Percentiles rank a stretch among this genome's conserved stretches.
These are phyloP conservation scores for Cladophialophora chaetospira DNA, from an alignment of 2,329 filamentous ascomycete species.

Conservation along the genomic window DNA sequence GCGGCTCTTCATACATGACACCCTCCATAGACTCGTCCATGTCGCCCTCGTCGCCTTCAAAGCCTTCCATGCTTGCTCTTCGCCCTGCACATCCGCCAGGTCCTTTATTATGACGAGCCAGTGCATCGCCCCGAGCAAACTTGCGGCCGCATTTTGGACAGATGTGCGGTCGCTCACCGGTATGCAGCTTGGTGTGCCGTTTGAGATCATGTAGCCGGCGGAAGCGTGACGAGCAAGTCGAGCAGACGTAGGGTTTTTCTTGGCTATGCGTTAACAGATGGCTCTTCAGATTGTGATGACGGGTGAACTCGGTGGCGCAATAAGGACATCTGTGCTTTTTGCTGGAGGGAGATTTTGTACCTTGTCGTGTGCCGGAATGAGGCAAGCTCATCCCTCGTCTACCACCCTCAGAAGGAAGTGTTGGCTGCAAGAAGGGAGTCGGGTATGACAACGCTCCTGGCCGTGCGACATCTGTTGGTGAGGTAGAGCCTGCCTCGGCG, in stretches of 20 bases:
- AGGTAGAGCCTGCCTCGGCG: conserved; percentile 41
- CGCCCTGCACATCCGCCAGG: conserved; percentile 93
- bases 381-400: conserved; percentile 62
- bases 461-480: conserved; percentile 51
- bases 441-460: conserved; percentile 62
- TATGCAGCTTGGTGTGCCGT: conserved; percentile 93
- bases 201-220: conserved; percentile 92
- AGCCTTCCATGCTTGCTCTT: conserved; percentile 80
- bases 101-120: conserved; percentile 93
- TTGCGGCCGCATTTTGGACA: conserved; percentile 93
- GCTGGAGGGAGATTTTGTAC: conserved; percentile 69
- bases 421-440: conserved; percentile 54
- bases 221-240: conserved; percentile 91
- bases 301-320: conserved; percentile 93
- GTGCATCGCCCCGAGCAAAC: conserved; percentile 91
- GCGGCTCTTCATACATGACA: conserved; percentile 59
- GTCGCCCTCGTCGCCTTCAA: conserved; percentile 69
- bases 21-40: conserved; percentile 65
- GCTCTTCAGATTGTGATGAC: conserved; percentile 96
- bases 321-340: conserved; percentile 98
- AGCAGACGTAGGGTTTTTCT: conserved; percentile 94
- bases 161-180: conserved; percentile 90
- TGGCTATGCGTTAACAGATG: conserved; percentile 97
- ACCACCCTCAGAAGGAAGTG: conserved; percentile 50
- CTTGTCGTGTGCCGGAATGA: conserved; percentile 57